Conservation (phyloP, 2,329 filamentous ascomycete genomes). For the Monilinia vaccinii-corymbosi region DNA sequence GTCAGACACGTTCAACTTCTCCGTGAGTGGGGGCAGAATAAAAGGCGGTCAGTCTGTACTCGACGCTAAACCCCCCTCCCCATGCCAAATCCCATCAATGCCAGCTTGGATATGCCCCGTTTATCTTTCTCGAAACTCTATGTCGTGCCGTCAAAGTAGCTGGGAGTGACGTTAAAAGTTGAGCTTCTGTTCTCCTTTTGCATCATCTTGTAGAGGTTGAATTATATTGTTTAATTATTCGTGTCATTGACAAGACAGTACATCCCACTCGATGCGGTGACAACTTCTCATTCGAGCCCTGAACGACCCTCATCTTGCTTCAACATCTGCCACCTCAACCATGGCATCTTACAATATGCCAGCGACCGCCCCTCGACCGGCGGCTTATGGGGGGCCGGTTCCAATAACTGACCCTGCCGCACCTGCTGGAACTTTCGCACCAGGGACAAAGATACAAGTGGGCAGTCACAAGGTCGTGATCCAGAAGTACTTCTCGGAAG, state of each 20-base stretch:
- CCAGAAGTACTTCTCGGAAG: constrained; percentile 95
- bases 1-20: constrained; percentile 3
- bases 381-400: constrained; percentile 37
- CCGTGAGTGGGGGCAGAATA: not conserved
- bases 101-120: constrained; percentile 10
- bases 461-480: constrained; percentile 88
- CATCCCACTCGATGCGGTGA: constrained; percentile 27
- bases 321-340: constrained; percentile 19
- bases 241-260: not conserved
- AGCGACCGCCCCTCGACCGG: constrained; percentile 34
- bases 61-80: constrained; percentile 3
- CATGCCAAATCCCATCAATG: constrained; percentile 2
- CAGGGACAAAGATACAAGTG: constrained; percentile 94
- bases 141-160: not conserved
- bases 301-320: constrained; percentile 14
- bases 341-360: constrained; percentile 37
- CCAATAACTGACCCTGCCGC: constrained; percentile 35
- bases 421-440: constrained; percentile 79
- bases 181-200: not conserved
- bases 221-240: not conserved
- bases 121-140: not conserved
- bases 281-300: constrained; percentile 12
- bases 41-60: not conserved
- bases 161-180: not conserved
- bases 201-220: not conserved